Evolutionary conservation across 805 yeast species (phyloP), one percentile per base, ranked within the genome.

Genomic region (Candida odintsovae): DNA sequence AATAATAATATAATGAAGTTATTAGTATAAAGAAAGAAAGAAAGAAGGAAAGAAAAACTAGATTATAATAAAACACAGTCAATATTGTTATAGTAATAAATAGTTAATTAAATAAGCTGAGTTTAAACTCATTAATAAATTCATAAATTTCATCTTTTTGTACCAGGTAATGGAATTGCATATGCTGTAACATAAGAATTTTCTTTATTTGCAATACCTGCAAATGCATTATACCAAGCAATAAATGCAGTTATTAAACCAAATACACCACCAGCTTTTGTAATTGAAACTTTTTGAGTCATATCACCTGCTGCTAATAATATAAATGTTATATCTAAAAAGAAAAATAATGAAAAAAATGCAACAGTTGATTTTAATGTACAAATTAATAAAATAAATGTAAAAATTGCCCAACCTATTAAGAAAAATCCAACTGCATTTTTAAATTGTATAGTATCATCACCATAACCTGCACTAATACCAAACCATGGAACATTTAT

Each of bases 311-410:
- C 68, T 0, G 78, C 68, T 42, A 83, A 66, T 38, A 83, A 62
- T 42, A 82, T 51, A 64, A 80, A 83, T 1, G 87, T 79, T 6
- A 80, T 42, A 22, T 66, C 70, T 43, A 83, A 68, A 48, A 71
- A 59, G 64, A 78, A 70, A 57, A 82, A 80, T 56, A 83, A 68
- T 3, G 69, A 50, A 56, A 80, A 78, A 68, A 83, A 80, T 42
- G 83, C 80, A 19, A 81, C 72, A 2, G 89, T 83, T 5, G 89
- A 80, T 55, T 82, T 75, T 58, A 79, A 57, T 3, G 88, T 83
- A 56, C 80, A 72, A 38, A 78, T 41, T 20, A 73, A 54, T 45
- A 83, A 55, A 47, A 79, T 70, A 26, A 75, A 69, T 0, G 88
- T 81, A 64, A 83, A 81, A 26, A 82, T 63, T 16, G 76, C 62